These are phyloP conservation scores for Choanephora cucurbitarum DNA, from an alignment of 371 early-diverging fungal species.

Conservation along the genomic window DNA sequence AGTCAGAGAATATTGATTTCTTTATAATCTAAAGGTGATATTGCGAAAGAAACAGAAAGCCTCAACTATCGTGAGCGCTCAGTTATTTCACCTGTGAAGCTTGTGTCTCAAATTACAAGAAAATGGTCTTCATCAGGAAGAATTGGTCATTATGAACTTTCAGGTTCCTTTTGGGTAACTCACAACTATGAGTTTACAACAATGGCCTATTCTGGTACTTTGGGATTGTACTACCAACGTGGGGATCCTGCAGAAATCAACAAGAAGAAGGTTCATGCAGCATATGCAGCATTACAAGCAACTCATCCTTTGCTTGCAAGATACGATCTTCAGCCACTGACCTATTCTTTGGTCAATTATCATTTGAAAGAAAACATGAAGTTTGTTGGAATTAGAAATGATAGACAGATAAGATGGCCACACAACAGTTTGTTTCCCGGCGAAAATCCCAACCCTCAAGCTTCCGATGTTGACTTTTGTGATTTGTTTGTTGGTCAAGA, in stretches of 20 bases:
- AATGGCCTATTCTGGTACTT: conserved; percentile 8
- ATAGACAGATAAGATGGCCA: not conserved
- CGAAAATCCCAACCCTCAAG: not conserved
- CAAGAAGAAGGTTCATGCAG: not conserved
- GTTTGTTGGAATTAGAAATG: not conserved
- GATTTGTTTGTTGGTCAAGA: conserved; percentile 2
- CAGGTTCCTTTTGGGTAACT: conserved; percentile 2
- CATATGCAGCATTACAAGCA: not conserved
- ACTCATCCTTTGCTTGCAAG: conserved; percentile 1
- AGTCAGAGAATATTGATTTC: no score
- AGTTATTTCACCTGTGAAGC: conserved; percentile 4
- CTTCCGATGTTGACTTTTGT: not conserved
- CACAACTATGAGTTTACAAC: no score
- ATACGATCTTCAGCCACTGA: not conserved
- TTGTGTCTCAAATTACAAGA: conserved; percentile 4
- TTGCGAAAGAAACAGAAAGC: not conserved
- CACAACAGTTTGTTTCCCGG: not conserved
- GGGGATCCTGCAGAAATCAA: not conserved
- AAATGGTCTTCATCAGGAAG: no score
- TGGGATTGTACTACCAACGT: not conserved
- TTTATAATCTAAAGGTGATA: no score
- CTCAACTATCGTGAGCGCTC: conserved; percentile 11
- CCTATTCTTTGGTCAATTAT: conserved; percentile 9
- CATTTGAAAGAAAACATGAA: conserved; percentile 3
- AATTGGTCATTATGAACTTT: conserved; percentile 3